Evolutionary conservation across 202 grass and related monocot genomes (phyloP), one percentile per base, ranked within the genome.

Genomic region (Schoenoplectus triqueter): DNA sequence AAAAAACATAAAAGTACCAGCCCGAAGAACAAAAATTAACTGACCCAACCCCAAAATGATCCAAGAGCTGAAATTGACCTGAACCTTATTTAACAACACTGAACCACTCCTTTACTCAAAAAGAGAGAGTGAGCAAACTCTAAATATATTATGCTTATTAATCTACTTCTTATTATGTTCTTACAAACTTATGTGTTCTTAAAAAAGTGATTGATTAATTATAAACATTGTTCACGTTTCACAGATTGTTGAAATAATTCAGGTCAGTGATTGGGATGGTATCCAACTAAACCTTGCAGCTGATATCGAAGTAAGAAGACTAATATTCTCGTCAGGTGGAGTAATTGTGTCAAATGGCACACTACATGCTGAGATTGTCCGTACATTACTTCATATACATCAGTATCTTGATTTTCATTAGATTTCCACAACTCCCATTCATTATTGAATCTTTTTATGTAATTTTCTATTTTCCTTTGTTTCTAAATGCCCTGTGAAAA

Each of bases 211-310:
- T 80, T 45, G 66, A 86, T 86, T 84, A 70, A 80, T 48, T 86
- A 54, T 60, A 44, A 48, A 47, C 21, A 5, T 69, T 81, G 48
- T 9, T 65, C 19, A 18, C 85, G 57, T 51, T 80, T 52, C 80
- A 71, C 66, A 67, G 73, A 64, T 45, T 59, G 14, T 69, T 81
- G 66, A 67, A 88, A 86, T 73, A 82, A 31, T 71, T 49, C 85
- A 99, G 96, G 91, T 91, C 31, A 99, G 90, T 87, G 96, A 99
- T 73, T 99, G 96, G 96, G 90, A 69, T 13, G 96, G 91, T 50
- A 81, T 87, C 40, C 78, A 84, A 42, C 86, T 99, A 80, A 80
- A 95, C 86, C 76, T 95, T 87, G 88, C 88, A 45, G 90, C 93
- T 92, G 91, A 99, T 80, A 50, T 88, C 88, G 87, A 80, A 64